Evolutionary conservation across 331 rosid species (phyloP), one percentile per base, ranked within the genome.

Genomic region (Phaseolus coccineus): DNA sequence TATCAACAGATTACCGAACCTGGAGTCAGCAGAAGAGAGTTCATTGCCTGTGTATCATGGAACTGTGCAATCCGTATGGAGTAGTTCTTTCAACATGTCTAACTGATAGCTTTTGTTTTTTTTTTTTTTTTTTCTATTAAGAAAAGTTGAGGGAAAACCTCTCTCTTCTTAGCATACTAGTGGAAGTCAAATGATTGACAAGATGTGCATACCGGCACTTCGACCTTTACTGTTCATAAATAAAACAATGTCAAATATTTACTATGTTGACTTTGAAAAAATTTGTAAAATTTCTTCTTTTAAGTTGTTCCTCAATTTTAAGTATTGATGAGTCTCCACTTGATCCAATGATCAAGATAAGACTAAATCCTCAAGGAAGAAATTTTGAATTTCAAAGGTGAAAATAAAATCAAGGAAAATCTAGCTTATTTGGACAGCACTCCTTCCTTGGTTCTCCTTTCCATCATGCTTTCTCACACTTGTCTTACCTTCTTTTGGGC

Each of bases 1-100:
- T 44, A 69, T 56, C 75, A 57, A 68, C 78, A 63, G 51, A 51
- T 82, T 87, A 70, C 85, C 89, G 5, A 69, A 77, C 79, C 71
- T 90, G 77, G 87, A 69, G 77, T 82, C 88, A 25, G 64, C 76
- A 72, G 90, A 77, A 83, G 89, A 87, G 65, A 81, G 47, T 48
- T 22, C 82, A 15, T 30, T 80, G 77, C 83, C 89, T 7, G 66
- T 85, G 80, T 82, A 75, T 80, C 73, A 77, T 59, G 84, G 81
- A 53, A 84, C 56, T 24, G 59, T 42, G 46, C 85, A 82, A 19
- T 67, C 89, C 19, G 56, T 77, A 15, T 85, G 96, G 88, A 84
- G 57, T 78, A 77, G 79, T 79, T 50, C 87, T 81, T 77, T 81
- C 46, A 74, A 81, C 84, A 48, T 74, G 51, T 70, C 77, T 71